Base-by-base conservation (phyloP, 345 rosid genomes). In the Odontarrhena argentea region DNA sequence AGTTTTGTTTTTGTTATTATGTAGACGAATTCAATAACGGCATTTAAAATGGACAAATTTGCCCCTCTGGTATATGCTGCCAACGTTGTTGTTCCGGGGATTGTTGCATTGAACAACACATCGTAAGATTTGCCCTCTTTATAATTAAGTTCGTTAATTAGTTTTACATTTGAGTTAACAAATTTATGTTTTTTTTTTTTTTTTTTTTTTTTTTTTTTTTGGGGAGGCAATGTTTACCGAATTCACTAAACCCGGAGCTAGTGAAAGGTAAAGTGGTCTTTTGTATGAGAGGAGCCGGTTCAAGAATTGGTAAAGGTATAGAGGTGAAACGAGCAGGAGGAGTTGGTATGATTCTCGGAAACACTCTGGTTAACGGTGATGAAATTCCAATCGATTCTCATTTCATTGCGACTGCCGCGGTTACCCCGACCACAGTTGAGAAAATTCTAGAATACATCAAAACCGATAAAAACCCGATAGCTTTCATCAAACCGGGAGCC, bases 241-340 rank as follows among this genome's bases (percentile, higher is more conserved):
- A 77, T 63, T 84, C 96, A 14, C 84, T 93, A 9, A 60, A 67
- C 3, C 80, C 88, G 0, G 70, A 70, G 10, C 82, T 80, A 74
- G 91, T 81, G 24, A 81, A 79, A 25, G 98, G 94, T n/a, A 93
- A 90, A 78, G 80, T 90, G 25, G 97, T 93, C 12, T 24, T 90
- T 48, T 87, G 98, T 84, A 32, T 74, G 40, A 83, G 92, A 77
- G 94, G 94, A n/a, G 44, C 11, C 6, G 92, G 88, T 45, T 6
- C 65, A 12, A 80, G 86, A 85, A 48, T 86, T 1, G 79, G 58
- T 32, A 86, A 87, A 70, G 92, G 97, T n/a, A 6, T 78, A 56
- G 97, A 88, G 66, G 97, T 86, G 55, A 85, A 82, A 80, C 80
- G 89, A 55, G 97, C 96, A 0, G 96, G 96, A 5, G 98, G 91